Evolutionary conservation across 164 flowering plant species (phyloP), one percentile per base, ranked within the genome.

Genomic region (Liriodendron chinense): DNA sequence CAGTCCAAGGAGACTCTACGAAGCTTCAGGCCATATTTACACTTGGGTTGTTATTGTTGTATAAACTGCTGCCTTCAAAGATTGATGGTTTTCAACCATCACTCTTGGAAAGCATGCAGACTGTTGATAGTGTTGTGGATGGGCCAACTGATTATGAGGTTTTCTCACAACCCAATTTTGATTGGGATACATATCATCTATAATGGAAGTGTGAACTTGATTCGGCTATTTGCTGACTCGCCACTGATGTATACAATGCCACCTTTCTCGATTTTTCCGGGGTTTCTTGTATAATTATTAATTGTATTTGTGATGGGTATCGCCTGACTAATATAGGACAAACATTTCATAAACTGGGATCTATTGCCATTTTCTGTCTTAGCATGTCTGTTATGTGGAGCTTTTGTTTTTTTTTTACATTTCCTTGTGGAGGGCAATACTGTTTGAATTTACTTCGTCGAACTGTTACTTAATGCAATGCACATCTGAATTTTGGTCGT

Each of bases 11-110:
- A 9, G 99, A 96, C 80, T 85, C 97, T 63, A 89, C 89, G 24
- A 96, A 91, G 91, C 87, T 96, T 79, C 93, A 96, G 83, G 99
- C 98, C 43, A 92, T 96, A 74, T 90, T 92, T 78, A 94, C 96
- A 12, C 92, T 92, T 61, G 93, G 91, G 25, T 65, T 92, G 84
- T 77, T 91, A 22, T 81, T 94, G 23, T 73, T 89, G 83, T 96
- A 92, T 81, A 96, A 92, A 72, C 69, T 96, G 76, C 83, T 94
- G 85, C 99, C 99, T 72, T 85, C 94, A 6, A 81, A 83, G 70
- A 82, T 56, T 74, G 97, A 91, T 85, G 74, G 87, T 56, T 89
- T 86, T 74, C 93, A 87, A 59, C 89, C 96, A 63, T 86, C 90
- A 69, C 82, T 91, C 62, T 81, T 94, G 80, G 93, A 89, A 86